Conservation (phyloP, 805 yeast species). For the Clavispora phyllophila region DNA sequence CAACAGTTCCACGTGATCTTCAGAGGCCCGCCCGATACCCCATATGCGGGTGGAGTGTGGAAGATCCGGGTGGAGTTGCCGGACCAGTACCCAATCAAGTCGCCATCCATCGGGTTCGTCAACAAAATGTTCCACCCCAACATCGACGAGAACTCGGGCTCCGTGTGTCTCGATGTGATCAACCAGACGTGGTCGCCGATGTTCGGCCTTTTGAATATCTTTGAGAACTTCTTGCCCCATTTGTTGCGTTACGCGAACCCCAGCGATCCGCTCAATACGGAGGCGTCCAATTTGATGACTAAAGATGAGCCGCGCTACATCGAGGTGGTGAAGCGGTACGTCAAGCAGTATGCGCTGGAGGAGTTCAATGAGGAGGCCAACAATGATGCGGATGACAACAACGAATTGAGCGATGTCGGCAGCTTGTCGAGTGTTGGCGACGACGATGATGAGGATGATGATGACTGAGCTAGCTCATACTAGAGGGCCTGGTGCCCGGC, state of each 20-base stretch:
- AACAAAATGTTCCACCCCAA: conserved; percentile 94
- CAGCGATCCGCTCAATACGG: conserved; percentile 86
- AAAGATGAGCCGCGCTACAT: conserved; percentile 64
- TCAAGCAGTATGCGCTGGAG: conserved; percentile 53
- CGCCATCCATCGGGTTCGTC: conserved; percentile 91
- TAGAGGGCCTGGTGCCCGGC: neutral
- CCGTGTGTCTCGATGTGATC: conserved; percentile 92
- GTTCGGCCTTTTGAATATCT: conserved; percentile 86
- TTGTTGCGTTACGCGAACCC: conserved; percentile 89
- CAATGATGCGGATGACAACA: conserved; percentile 31
- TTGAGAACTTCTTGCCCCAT: conserved; percentile 92
- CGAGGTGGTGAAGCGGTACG: conserved; percentile 67
- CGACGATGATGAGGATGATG: conserved; percentile 3
- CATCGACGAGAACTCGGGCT: conserved; percentile 84
- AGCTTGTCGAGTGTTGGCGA: conserved; percentile 47
- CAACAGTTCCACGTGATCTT: conserved; percentile 85
- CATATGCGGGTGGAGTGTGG: conserved; percentile 89
- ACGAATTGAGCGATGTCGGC: conserved; percentile 45
- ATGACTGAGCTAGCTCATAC: neutral
- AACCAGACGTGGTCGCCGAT: conserved; percentile 98
- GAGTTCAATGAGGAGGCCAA: conserved; percentile 22
- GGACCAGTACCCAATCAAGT: conserved; percentile 90
- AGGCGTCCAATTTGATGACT: conserved; percentile 76
- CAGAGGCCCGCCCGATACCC: conserved; percentile 75
- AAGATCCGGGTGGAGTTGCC: conserved; percentile 89